Evolutionary conservation across 2,329 filamentous ascomycete genomes (phyloP), one percentile per base, ranked within the genome.

Genomic region (Lasiodiplodia gonubiensis): DNA sequence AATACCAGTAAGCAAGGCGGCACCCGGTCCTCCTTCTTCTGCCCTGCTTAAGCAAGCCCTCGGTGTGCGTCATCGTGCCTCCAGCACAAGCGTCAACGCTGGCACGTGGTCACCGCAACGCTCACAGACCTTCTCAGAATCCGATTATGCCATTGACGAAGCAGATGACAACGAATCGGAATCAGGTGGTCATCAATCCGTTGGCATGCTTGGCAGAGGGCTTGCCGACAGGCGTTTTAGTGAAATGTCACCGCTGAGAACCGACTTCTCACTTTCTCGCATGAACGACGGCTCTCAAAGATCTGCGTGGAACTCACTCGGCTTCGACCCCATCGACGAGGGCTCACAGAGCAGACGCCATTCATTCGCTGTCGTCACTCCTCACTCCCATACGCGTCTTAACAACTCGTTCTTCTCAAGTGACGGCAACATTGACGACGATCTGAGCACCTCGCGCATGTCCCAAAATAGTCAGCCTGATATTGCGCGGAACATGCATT

Each of bases 311-410:
- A 90, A 86, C 71, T 88, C 89, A 6, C 83, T 89, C n/a, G 88
- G 87, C 1, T 91, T 92, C 74, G 85, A 86, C 53, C 84, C 85
- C 18, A 71, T 86, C 27, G 83, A 82, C 4, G 89, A 92, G 69
- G 82, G 88, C 35, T 87, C 70, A 14, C 90, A 93, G 73, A 93
- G 91, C 72, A 86, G 92, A 68, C 88, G 92, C 33, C 92, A 94
- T 77, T 94, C 92, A 1, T 92, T 95, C 74, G 92, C 66, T 16
- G 55, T 67, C 25, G 57, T 60, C 27, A 53, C 57, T 21, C 66
- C 57, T 42, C 57, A 63, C 35, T 55, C 77, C 46, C 75, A 76
- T 39, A 70, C 71, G 30, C 74, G 71, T 53, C 74, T 78, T 52
- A 72, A 71, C 14, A 69, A 70, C 10, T 70, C 70, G 2, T 72